Evolutionary conservation across 1,284 basidiomycete species (phyloP), one percentile per base, ranked within the genome.

Genomic region (Cutaneotrichosporon cavernicola): DNA sequence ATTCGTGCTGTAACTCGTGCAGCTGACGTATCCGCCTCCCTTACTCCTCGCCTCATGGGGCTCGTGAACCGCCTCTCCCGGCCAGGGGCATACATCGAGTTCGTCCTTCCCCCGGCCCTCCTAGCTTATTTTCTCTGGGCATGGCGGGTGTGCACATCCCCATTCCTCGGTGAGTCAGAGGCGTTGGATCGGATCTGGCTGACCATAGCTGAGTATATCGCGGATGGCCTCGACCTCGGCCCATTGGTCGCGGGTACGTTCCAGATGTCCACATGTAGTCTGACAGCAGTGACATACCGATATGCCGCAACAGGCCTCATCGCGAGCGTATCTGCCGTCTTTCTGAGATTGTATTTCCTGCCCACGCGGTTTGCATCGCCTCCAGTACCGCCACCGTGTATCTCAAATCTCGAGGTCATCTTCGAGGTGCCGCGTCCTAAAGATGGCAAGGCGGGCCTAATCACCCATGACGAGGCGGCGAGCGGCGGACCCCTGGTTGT

Each of bases 271-370:
- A 26, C 2, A 26, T 26, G 22, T 18, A n/a, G n/a, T 31, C 36
- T 57, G 22, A 58, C 46, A 31, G 5, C 43, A 75, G 72, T 49
- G 1, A 7, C 66, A 0, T 78, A 77, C 64, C 40, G 56, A 0
- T 14, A 53, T 16, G 47, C 70, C 4, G 56, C 72, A 1, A 65
- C 65, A 1, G 21, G 64, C 2, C 56, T 69, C 22, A 71, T 79
- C 26, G 31, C 56, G 0, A 26, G 62, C 4, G 66, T 74, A 7
- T 61, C 70, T 0, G 14, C 69, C 18, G 36, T 74, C 22, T 77
- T 70, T 50, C 68, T 77, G 11, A 70, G 73, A 11, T 71, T 79
- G 2, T 77, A 74, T 64, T 71, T 79, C 58, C 71, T 79, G 7
- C 76, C 77, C 1, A 2, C 56, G n/a, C 53, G 51, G 1, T 75